Base-by-base conservation (phyloP, 129 eudicot species). In the Silybum marianum region DNA sequence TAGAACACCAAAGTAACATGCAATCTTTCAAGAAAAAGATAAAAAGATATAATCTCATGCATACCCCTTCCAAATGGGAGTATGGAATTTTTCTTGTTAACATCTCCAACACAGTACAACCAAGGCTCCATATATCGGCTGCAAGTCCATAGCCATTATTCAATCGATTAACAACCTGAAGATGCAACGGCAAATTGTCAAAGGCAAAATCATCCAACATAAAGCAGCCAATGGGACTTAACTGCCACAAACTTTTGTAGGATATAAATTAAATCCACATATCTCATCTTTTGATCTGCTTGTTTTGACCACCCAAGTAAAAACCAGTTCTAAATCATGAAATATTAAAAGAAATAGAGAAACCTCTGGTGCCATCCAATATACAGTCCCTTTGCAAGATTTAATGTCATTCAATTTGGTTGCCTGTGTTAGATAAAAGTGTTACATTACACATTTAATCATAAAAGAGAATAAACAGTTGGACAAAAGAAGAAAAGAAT, bases 281-380 rank as follows among this genome's bases (percentile, higher is more conserved):
- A 38, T 38, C 42, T 38, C 42, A 38, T 38, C 10, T 38, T 38
- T 38, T 38, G 42, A 6, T 36, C 9, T 36, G 40, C 9, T 36
- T 36, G 40, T 36, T 36, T 36, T 9, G 1, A 36, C 40, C 40
- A 6, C 40, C 0, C 40, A 7, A 36, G 9, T 6, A 36, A 38
- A 38, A 38, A 38, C 10, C 42, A 38, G 42, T 38, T 38, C 42
- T 38, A 38, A 38, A 7, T 7, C 42, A 38, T 38, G 42, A 38
- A 38, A 38, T 66, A n/a, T 28, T 6, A 46, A 22, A 8, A 74
- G 2, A 3, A 25, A 38, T 36, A 26, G 21, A 38, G 30, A 75
- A 72, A 94, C 98, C 97, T 94, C 98, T 34, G 98, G 98, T 25
- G 98, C 98, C 98, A 93, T 93, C 98, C 98, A 93, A 72, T 83